Evolutionary conservation across 495 filamentous ascomycete genomes (phyloP), one percentile per base, ranked within the genome.

Genomic region (Penicillium cosmopolitanum): DNA sequence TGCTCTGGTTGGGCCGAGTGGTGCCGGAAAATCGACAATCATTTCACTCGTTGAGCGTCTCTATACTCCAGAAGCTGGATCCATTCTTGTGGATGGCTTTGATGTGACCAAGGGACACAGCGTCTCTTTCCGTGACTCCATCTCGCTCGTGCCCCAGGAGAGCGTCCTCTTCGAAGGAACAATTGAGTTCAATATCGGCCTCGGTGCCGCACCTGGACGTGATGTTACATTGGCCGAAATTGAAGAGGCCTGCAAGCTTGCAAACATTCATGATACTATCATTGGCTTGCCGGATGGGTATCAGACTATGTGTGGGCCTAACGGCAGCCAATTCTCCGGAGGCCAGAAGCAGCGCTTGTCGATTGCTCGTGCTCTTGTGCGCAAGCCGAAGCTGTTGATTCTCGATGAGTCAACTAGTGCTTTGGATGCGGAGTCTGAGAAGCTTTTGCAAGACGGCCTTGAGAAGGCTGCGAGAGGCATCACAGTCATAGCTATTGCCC

Each of bases 341-440:
- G 91, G 90, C 1, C 91, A 96, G 72, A 86, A 85, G 66, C 91
- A 94, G 68, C 77, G 90, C 13, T 70, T 96, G 16, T 82, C 87
- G 1, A 89, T 96, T 52, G 91, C 91, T 2, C 74, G 91, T 19
- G 90, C 91, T 0, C 75, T 94, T 25, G 83, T 96, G 10, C 83
- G 90, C 11, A 82, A 88, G 47, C 90, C 91, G 4, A 74, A 79
- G 47, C 73, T 94, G 31, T 70, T 94, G 60, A 73, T 96, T 33
- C 77, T 96, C 2, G 91, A 96, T 64, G 91, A 96, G 71, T 88
- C 90, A 1, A 94, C 91, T 5, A 85, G 80, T 43, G 85, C 85
- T n/a, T 74, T 93, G 38, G 91, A 96, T 58, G 85, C 86, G 10
- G 84, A 90, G 72, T 85, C 82, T 16, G 90, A 95, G 76, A 82